Base-by-base conservation (phyloP, 116 monocot species). In the Dioscorea cayenensis region DNA sequence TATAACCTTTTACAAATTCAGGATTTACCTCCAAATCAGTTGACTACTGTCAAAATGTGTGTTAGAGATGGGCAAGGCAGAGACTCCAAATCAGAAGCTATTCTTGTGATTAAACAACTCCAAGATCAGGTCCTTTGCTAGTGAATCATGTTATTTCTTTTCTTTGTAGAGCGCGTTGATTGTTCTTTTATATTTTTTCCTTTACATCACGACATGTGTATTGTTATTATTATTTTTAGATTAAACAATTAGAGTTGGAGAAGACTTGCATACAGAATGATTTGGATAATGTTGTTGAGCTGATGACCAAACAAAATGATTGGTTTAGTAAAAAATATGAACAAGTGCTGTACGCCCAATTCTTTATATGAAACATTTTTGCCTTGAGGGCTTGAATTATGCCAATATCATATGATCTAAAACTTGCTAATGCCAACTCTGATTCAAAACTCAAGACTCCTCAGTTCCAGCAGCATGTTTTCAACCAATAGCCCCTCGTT, bases 31-130 rank as follows among this genome's bases (percentile, higher is more conserved):
- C 2, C 64, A 77, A 73, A 71, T 65, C 64, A 64, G 62, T 73
- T 69, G 64, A 20, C 68, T 71, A 5, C 48, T 6, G 49, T 23
- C 9, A 69, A 55, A 72, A 68, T 70, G 14, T 36, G 36, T 10
- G 59, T 64, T 29, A 62, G 64, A 28, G 64, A 77, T 63, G 71
- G 35, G 28, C 67, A 17, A 66, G 71, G 79, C 70, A 52, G 29
- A 51, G 69, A 58, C 20, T 50, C 82, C n/a, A n/a, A n/a, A n/a
- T n/a, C 90, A 64, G 90, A 90, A 71, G 86, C 80, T 14, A 86
- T 84, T 76, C 59, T 77, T 74, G 78, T 84, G 14, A 85, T 84
- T 67, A 87, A 86, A 71, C 87, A 85, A 75, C 84, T 92, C 58
- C 73, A 90, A 72, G 84, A 92, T 81, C 77, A 90, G 85, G 89